Evolutionary conservation across 148 eudicot species (phyloP).

Genomic region (Fagopyrum tataricum): DNA sequence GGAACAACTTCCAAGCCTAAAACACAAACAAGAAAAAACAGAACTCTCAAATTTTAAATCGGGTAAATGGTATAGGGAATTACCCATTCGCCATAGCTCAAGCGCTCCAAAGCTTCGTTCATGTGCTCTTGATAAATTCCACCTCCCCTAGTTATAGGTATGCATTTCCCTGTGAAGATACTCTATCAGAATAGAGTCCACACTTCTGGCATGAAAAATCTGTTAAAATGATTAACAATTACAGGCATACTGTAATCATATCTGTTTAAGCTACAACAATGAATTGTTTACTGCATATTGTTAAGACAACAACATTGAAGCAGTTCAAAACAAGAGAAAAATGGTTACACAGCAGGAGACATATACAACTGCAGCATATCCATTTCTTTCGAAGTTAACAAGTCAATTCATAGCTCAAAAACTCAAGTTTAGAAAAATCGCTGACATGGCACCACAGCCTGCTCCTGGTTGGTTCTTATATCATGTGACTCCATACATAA

Average conservation of each 20-base stretch:
- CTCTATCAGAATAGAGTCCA: slow-evolving; percentile 25
- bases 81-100: slow-evolving; percentile 89
- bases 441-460: not conserved
- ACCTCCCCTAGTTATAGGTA: slow-evolving; percentile 90
- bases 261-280: not conserved
- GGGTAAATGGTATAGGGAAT: slow-evolving; percentile 6
- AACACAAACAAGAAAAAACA: slow-evolving; percentile 1
- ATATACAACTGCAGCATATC: slow-evolving; percentile 2
- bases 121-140: slow-evolving; percentile 93
- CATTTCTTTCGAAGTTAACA: not conserved
- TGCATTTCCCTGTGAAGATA: slow-evolving; percentile 81
- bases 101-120: slow-evolving; percentile 91
- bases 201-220: slow-evolving; percentile 21
- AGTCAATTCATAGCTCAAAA: not conserved
- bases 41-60: not conserved
- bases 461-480: not conserved
- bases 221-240: slow-evolving; percentile 19
- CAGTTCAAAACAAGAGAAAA: not conserved
- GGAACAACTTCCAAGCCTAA: not conserved
- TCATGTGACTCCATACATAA: not conserved
- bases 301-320: not conserved
- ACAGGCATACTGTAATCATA: slow-evolving; percentile 10
- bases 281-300: not conserved
- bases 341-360: not conserved
- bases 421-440: not conserved